A percentile compares a stretch with the other conserved stretches of the same genome.
These are phyloP conservation scores for Colletotrichum navitas DNA, from an alignment of 2,329 filamentous ascomycete genomes.

Conservation along the genomic window DNA sequence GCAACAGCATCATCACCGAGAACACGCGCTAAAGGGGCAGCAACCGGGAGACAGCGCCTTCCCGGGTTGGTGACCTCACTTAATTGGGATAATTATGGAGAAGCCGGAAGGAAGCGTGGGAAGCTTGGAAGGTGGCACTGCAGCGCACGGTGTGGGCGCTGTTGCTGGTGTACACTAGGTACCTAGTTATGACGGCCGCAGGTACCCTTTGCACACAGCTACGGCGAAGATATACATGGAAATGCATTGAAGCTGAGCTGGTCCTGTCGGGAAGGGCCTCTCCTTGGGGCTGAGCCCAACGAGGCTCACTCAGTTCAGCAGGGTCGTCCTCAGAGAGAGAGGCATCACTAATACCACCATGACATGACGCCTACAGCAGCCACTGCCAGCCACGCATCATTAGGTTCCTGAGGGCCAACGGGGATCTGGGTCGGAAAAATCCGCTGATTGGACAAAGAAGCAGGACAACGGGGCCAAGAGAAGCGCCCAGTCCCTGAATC, in stretches of 20 bases:
- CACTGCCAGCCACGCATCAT: constrained; percentile 13
- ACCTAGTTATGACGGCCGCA: not conserved
- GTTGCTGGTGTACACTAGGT: not conserved
- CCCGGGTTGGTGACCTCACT: constrained; percentile 32
- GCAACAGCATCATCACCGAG: not conserved
- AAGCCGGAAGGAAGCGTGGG: constrained; percentile 3
- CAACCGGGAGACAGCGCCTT: constrained; percentile 7
- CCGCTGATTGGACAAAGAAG: not conserved
- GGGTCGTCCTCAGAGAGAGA: no score
- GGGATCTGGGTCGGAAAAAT: constrained; percentile 4
- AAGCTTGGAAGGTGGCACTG: not conserved
- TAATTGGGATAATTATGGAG: constrained; percentile 7
- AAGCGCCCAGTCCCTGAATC: constrained; percentile 10
- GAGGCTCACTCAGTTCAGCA: no score
- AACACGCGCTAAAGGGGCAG: constrained; percentile 1
- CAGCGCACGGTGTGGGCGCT: constrained; percentile 1
- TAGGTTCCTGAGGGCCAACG: constrained; percentile 3
- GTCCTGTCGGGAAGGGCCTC: not conserved
- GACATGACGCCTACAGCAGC: not conserved
- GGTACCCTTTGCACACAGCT: not conserved
- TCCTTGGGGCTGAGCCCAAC: constrained; percentile 21
- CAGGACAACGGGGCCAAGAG: not conserved
- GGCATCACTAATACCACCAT: no score
- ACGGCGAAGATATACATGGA: not conserved
- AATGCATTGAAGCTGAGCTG: not conserved